Evolutionary conservation across 805 yeast genomes (phyloP).

Genomic region (Ogataea degrootiae): DNA sequence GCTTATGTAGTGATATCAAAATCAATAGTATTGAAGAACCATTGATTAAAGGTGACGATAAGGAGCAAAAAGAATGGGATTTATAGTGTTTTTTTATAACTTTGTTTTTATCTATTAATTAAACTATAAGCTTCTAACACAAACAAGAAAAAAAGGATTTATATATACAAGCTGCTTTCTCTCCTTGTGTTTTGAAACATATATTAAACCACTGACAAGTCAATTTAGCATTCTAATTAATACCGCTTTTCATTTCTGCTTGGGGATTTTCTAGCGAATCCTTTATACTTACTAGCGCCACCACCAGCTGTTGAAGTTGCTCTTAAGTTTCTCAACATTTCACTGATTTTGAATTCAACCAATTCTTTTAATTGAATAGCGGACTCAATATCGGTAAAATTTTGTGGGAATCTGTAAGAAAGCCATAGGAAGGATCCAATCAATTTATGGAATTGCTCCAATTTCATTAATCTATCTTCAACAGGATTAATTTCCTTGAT

Average conservation of each 20-base stretch:
- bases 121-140: background rate
- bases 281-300: background rate
- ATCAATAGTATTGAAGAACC: slow-evolving; percentile 67
- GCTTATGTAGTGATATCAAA: slow-evolving; percentile 70
- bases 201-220: background rate
- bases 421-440: slow-evolving; percentile 78
- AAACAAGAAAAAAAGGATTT: too few species aligned
- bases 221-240: too few species aligned
- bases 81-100: slow-evolving; percentile 20
- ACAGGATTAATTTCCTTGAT: slow-evolving; percentile 21
- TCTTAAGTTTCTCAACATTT: slow-evolving; percentile 37
- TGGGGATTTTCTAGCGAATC: background rate
- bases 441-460: slow-evolving; percentile 66
- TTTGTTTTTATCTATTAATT: background rate
- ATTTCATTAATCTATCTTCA: slow-evolving; percentile 28
- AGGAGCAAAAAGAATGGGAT: slow-evolving; percentile 45
- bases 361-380: slow-evolving; percentile 66
- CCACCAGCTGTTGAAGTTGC: slow-evolving; percentile 6
- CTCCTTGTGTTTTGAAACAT: background rate
- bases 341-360: slow-evolving; percentile 58
- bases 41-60: slow-evolving; percentile 38
- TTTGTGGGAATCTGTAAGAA: slow-evolving; percentile 77
- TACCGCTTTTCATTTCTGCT: too few species aligned
- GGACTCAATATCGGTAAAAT: slow-evolving; percentile 70
- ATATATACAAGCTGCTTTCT: too few species aligned